Conservation (phyloP, 768 basidiomycete genomes). For the Russula sp. region DNA sequence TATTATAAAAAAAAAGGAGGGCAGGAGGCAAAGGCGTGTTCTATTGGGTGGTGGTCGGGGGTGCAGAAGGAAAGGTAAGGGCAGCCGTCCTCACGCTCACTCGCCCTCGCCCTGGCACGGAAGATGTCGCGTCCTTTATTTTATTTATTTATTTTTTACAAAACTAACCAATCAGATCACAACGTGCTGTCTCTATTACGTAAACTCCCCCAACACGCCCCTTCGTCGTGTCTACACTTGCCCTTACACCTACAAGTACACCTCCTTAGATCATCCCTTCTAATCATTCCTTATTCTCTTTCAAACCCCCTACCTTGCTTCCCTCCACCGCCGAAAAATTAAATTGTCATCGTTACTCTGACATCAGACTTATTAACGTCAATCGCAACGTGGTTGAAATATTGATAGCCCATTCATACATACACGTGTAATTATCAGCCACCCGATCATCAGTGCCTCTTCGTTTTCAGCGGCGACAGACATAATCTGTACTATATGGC, state of each 20-base stretch:
- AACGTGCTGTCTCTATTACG: slow-evolving; percentile 10
- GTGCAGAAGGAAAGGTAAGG: slow-evolving; percentile 40
- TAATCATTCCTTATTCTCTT: background rate
- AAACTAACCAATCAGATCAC: background rate
- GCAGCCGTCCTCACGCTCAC: background rate
- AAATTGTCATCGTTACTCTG: background rate
- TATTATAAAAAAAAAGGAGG: slow-evolving; percentile 24
- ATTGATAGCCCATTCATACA: background rate
- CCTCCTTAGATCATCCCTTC: slow-evolving; percentile 2
- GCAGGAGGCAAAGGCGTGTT: slow-evolving; percentile 27
- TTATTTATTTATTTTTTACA: background rate
- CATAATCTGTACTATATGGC: background rate
- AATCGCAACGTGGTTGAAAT: slow-evolving; percentile 14
- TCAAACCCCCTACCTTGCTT: background rate
- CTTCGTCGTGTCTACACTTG: slow-evolving; percentile 16
- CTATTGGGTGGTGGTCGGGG: slow-evolving; percentile 39
- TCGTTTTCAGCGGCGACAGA: slow-evolving; percentile 8
- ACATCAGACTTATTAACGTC: slow-evolving; percentile 13
- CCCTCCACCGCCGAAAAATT: background rate
- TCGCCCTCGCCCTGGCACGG: slow-evolving; percentile 5
- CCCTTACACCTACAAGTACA: slow-evolving; percentile 1
- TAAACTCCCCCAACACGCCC: slow-evolving; percentile 25
- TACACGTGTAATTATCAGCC: slow-evolving; percentile 23
- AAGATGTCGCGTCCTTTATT: background rate
- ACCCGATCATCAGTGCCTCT: slow-evolving; percentile 25